Evolutionary conservation across 345 rosid genomes (phyloP).

Genomic region (Fremontodendron californicum): DNA sequence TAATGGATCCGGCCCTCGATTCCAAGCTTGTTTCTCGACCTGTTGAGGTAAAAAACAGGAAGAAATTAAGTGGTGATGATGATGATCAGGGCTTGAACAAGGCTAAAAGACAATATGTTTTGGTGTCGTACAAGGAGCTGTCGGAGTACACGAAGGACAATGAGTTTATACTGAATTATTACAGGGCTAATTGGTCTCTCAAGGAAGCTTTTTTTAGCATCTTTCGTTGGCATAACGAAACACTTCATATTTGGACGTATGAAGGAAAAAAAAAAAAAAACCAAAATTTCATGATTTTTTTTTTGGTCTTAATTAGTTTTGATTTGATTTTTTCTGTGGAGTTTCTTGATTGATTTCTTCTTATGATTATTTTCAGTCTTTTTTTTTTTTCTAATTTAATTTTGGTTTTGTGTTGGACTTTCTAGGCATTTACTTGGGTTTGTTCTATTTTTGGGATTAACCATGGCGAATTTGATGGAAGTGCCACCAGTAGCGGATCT

Average conservation of each 20-base stretch:
- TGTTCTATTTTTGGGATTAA: slow-evolving; percentile 61
- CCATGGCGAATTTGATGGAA: slow-evolving; percentile 51
- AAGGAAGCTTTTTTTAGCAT: no score
- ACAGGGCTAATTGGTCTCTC: slow-evolving; percentile 71
- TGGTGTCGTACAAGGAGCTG: no score
- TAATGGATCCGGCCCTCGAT: not conserved
- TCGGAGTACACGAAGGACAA: slow-evolving; percentile 85
- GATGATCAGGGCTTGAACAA: slow-evolving; percentile 19
- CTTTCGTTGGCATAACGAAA: no score
- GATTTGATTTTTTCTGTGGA: not conserved
- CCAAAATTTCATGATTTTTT: no score
- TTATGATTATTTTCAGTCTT: not conserved
- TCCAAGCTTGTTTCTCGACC: not conserved
- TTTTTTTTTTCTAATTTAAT: not conserved
- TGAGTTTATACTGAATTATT: slow-evolving; percentile 58
- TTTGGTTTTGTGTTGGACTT: not conserved
- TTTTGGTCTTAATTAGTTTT: no score
- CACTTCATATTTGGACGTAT: no score
- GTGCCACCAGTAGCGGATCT: slow-evolving; percentile 50
- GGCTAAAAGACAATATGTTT: slow-evolving; percentile 39
- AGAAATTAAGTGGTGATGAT: not conserved
- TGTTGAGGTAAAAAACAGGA: not conserved
- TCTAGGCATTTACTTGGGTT: slow-evolving; percentile 84
- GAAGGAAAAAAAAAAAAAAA: no score
- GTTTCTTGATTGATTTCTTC: not conserved